phyloP scores from a whole-genome alignment of 257 asterid species.

The Solanum dulcamara region DNA sequence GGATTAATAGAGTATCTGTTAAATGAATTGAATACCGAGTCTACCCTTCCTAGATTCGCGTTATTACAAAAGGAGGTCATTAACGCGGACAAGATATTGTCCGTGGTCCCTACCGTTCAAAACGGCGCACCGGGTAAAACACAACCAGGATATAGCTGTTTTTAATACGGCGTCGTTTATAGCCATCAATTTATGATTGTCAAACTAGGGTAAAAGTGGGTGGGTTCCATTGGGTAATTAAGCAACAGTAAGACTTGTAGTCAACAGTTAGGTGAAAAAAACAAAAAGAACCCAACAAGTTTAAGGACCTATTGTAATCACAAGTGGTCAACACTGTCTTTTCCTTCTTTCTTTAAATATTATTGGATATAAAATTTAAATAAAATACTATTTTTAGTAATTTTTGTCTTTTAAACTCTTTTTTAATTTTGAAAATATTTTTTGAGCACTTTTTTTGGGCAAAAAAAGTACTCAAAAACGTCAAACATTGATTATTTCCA shows the following conservation, averaged over 20 bases:
- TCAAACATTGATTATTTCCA: too few species aligned
- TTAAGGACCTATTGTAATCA: background rate
- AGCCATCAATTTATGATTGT: background rate
- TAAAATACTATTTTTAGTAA: too few species aligned
- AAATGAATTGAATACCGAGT: slow-evolving; percentile 17
- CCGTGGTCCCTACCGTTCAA: slow-evolving; percentile 16
- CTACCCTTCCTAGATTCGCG: slow-evolving; percentile 26
- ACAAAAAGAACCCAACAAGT: background rate
- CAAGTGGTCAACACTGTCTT: background rate
- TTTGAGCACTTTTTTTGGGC: too few species aligned
- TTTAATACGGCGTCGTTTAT: background rate
- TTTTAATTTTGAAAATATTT: too few species aligned
- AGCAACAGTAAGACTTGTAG: background rate
- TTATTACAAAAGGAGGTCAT: slow-evolving; percentile 13
- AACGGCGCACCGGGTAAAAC: slow-evolving; percentile 13
- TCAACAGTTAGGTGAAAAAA: background rate
- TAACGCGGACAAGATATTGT: slow-evolving; percentile 16
- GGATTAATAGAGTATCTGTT: slow-evolving; percentile 4
- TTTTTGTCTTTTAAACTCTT: too few species aligned
- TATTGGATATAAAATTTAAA: too few species aligned
- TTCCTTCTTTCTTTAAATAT: background rate
- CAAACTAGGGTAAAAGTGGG: background rate
- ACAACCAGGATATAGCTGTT: background rate
- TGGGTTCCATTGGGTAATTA: background rate
- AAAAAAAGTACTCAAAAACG: too few species aligned